Conservation (phyloP, 345 rosid genomes). For the Lepidium aucheri region DNA sequence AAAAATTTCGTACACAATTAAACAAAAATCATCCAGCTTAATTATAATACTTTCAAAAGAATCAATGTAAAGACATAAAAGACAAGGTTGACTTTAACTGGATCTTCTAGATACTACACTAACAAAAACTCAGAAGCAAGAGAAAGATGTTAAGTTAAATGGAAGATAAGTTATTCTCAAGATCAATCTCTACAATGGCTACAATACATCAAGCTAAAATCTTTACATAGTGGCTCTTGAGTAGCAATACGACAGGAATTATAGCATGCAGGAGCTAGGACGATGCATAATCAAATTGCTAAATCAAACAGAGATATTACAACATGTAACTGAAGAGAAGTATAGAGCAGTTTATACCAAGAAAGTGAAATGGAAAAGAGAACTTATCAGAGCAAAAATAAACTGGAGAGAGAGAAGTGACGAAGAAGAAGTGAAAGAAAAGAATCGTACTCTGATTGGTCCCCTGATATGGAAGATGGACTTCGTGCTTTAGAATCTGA, state of each 20-base stretch:
- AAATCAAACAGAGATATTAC: not conserved
- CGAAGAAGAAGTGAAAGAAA: not conserved
- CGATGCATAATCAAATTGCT: not conserved
- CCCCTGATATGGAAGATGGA: slow-evolving; percentile 49
- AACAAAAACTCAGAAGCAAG: not conserved
- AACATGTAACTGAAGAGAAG: not conserved
- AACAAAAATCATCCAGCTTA: not conserved
- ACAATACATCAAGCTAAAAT: not conserved
- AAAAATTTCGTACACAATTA: slow-evolving; percentile 11
- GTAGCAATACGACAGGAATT: slow-evolving; percentile 7
- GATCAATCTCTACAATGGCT: not conserved
- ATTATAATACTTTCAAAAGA: not conserved
- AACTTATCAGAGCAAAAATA: not conserved
- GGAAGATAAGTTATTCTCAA: not conserved
- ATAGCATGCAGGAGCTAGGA: slow-evolving; percentile 34
- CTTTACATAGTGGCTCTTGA: not conserved
- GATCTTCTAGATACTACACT: not conserved
- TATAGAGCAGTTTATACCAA: not conserved
- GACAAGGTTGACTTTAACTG: not conserved
- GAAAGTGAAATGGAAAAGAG: slow-evolving; percentile 8
- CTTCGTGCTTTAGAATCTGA: slow-evolving; percentile 53
- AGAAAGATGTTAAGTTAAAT: not conserved
- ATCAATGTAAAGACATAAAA: not conserved
- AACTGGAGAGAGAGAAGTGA: not conserved
- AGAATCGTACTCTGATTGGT: slow-evolving; percentile 56